Base-by-base conservation (phyloP, 2,329 filamentous ascomycete genomes). In the Amylocarpus encephaloides region DNA sequence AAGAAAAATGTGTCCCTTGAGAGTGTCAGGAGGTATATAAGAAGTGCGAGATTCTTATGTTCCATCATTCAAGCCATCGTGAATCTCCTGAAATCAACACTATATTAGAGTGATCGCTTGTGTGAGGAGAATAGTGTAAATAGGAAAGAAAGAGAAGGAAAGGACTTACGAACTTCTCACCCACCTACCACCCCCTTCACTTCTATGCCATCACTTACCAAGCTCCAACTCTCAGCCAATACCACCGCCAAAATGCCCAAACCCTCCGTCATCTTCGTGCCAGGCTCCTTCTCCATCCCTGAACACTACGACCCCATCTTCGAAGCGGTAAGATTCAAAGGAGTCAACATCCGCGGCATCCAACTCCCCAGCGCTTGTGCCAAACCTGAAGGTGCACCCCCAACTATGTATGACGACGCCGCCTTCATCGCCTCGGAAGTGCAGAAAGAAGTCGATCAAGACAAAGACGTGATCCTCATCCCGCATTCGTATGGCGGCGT, bases 401-500 rank as follows among this genome's bases (percentile, higher is more conserved):
- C 44, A 19, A 62, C 62, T 18, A 63, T 68, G 61, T 59, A 62
- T 16, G 66, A 68, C 9, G 71, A 73, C 47, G 65, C 69, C 15
- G 62, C 63, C 0, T 53, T 62, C 26, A 63, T 71, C 12, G 61
- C 59, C 6, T 46, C 61, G 2, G 52, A 66, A 5, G 59, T 71
- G 29, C 54, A 61, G 12, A 46, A 34, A 18, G 46, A 53, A 11
- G 44, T 44, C 11, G 66, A 68, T 38, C 54, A 46, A 5, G 64
- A 64, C 1, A 67, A 68, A 22, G 65, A 71, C 34, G 66, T 72
- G 5, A 47, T 71, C 1, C 55, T 72, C 3, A 48, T 68, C 7
- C 59, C 65, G 19, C 69, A 72, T 42, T 69, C 66, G 13, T 72
- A 70, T 60, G 64, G 66, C 3, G 70, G 68, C 5, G 59, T 67